phyloP scores from a whole-genome alignment of 139 green algal species.

The Edaphochlamys debaryana region DNA sequence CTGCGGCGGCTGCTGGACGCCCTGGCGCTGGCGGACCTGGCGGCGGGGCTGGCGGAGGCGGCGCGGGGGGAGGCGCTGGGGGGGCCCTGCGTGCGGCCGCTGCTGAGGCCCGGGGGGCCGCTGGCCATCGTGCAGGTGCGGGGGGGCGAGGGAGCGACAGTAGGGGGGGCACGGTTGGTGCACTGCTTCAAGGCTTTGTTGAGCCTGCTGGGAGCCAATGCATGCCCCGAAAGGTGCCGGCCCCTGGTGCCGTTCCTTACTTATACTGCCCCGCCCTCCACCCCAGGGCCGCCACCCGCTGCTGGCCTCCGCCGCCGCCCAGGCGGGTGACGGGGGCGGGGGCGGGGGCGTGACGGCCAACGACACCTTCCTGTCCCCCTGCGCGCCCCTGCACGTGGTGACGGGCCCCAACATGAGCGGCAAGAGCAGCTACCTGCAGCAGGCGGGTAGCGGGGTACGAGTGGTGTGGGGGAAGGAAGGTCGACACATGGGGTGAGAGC shows the following conservation, averaged over 20 bases:
- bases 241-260: no score
- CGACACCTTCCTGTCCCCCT: conserved; percentile 74
- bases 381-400: conserved; percentile 75
- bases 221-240: no score
- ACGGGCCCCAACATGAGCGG: conserved; percentile 87
- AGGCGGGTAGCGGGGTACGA: conserved; percentile 52
- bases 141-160: no score
- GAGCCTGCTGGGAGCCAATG: no score
- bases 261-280: no score
- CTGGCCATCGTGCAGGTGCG: conserved; percentile 66
- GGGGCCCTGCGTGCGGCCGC: conserved; percentile 46
- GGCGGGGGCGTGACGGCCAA: conserved; percentile 60
- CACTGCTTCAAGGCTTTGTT: no score
- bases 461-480: no score
- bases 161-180: no score
- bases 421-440: conserved; percentile 86
- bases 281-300: conserved; percentile 61
- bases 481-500: no score
- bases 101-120: conserved; percentile 47
- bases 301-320: conserved; percentile 12
- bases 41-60: conserved; percentile 31
- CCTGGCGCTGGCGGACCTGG: conserved; percentile 80
- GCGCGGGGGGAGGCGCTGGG: not conserved
- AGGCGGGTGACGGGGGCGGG: not conserved
- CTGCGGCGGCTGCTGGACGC: conserved; percentile 79